These are phyloP conservation scores for Diaporthe nobilis DNA, from an alignment of 2,329 filamentous ascomycete species.

Conservation along the genomic window DNA sequence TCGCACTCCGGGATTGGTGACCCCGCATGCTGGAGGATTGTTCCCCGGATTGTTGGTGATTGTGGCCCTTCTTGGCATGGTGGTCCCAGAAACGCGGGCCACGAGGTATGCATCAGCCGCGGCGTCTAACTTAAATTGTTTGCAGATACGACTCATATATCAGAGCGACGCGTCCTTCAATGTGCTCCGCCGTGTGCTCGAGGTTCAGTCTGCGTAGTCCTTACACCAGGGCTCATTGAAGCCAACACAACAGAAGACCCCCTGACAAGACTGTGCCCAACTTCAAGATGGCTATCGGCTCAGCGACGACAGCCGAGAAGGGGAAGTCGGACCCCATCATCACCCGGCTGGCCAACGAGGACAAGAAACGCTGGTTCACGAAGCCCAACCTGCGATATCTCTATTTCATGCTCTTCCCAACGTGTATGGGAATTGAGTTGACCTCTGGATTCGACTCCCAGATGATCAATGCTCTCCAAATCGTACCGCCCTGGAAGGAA, in stretches of 20 bases:
- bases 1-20: conserved; percentile 19
- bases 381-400: conserved; percentile 71
- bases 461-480: conserved; percentile 61
- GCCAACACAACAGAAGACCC: background rate
- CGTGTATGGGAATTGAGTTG: conserved; percentile 73
- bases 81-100: conserved; percentile 25
- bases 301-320: conserved; percentile 35
- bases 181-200: background rate
- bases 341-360: conserved; percentile 55
- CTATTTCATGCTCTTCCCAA: conserved; percentile 71
- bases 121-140: background rate
- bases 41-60: conserved; percentile 22
- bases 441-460: conserved; percentile 62
- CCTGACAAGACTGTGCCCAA: background rate
- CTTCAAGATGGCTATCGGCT: conserved; percentile 33
- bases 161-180: background rate
- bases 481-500: conserved; percentile 54
- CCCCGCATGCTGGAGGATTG: conserved; percentile 31
- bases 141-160: conserved; percentile 9
- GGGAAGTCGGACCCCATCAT: conserved; percentile 44
- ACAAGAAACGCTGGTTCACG: conserved; percentile 65
- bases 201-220: background rate
- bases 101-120: conserved; percentile 15
- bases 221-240: background rate
- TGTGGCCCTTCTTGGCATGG: conserved; percentile 3